A percentile compares a stretch with the other conserved stretches of the same genome.
These are phyloP conservation scores for Cnidoscolus chayamansa DNA, from an alignment of 441 rosid species.

Conservation along the genomic window DNA sequence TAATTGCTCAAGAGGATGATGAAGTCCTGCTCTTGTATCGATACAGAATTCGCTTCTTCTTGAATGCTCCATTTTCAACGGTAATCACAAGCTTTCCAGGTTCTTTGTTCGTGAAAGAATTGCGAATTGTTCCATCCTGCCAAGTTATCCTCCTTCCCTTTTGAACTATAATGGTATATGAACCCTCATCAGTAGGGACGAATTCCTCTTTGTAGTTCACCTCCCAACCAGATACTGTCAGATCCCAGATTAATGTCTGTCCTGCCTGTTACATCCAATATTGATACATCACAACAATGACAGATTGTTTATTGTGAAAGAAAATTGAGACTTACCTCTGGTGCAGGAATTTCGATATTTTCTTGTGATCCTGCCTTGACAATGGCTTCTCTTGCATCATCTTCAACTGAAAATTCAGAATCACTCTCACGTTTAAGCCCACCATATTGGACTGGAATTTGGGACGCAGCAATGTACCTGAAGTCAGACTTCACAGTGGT, in stretches of 20 bases:
- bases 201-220: conserved; percentile 59
- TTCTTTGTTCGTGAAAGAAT: conserved; percentile 41
- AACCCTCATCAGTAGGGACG: conserved; percentile 41
- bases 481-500: neutral
- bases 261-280: conserved; percentile 31
- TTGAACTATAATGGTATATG: conserved; percentile 43
- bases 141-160: conserved; percentile 34
- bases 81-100: conserved; percentile 46
- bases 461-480: conserved; percentile 49
- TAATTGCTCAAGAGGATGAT: conserved; percentile 12
- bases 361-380: conserved; percentile 43
- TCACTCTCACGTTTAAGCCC: conserved; percentile 51
- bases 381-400: conserved; percentile 33
- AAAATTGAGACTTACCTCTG: conserved; percentile 27
- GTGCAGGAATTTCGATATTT: conserved; percentile 36
- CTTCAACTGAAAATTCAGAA: conserved; percentile 38
- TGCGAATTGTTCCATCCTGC: conserved; percentile 35
- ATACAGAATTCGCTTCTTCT: conserved; percentile 48
- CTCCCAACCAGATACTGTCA: conserved; percentile 54
- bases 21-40: conserved; percentile 37
- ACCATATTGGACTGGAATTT: conserved; percentile 49
- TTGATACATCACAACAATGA: too few species aligned
- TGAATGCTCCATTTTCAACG: conserved; percentile 40
- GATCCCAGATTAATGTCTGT: conserved; percentile 41
- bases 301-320: neutral